A percentile compares a stretch with the other conserved stretches of the same genome.
phyloP scores from a whole-genome alignment of 768 basidiomycete genomes.

The Tricholoma terreum region DNA sequence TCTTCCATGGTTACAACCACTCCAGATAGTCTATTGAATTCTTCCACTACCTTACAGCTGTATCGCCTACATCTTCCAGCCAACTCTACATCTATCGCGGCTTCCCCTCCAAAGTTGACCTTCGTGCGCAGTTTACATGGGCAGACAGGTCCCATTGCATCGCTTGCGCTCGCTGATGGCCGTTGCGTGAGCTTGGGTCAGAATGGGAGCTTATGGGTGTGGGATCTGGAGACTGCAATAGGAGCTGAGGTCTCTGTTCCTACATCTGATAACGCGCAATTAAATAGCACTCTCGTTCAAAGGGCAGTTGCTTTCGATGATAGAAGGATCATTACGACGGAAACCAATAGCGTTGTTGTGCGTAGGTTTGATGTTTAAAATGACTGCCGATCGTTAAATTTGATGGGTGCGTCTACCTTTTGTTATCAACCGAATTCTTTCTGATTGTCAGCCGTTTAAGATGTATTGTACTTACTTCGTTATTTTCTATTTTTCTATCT shows the following conservation, averaged over 20 bases:
- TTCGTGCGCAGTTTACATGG: constrained; percentile 74
- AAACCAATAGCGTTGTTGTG: constrained; percentile 41
- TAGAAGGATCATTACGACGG: constrained; percentile 59
- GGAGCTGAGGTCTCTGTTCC: constrained; percentile 40
- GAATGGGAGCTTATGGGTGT: constrained; percentile 79
- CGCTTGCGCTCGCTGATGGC: constrained; percentile 75
- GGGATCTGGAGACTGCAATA: constrained; percentile 72
- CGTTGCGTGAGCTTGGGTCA: constrained; percentile 73
- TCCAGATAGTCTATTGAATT: constrained; percentile 18
- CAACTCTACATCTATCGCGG: constrained; percentile 42
- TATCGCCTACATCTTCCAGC: constrained; percentile 67
- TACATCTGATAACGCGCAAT: constrained; percentile 9
- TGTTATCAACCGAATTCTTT: not conserved
- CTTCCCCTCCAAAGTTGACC: constrained; percentile 58
- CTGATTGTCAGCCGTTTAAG: not conserved
- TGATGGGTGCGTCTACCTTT: not conserved
- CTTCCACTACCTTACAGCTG: constrained; percentile 61
- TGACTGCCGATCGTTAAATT: not conserved
- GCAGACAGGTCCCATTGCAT: constrained; percentile 60
- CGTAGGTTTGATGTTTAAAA: constrained; percentile 57
- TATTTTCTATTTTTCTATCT: not conserved
- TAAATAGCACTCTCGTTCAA: constrained; percentile 11
- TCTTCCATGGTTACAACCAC: constrained; percentile 5
- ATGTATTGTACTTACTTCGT: not conserved
- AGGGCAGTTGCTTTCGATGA: constrained; percentile 70